Evolutionary conservation across 164 flowering plant genomes (phyloP).

Genomic region (Paratinospora sagittata): DNA sequence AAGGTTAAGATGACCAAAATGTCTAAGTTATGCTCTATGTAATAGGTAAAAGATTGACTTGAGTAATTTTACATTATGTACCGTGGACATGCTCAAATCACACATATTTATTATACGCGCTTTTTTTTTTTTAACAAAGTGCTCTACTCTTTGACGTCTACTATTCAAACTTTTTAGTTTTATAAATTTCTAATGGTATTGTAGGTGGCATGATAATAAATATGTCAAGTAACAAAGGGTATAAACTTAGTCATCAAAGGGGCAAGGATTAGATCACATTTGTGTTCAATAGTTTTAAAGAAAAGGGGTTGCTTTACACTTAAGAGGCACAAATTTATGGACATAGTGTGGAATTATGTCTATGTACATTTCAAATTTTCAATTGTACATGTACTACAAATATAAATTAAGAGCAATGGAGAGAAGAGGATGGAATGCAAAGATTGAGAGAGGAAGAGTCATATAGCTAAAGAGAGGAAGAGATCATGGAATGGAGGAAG

Average conservation of each 20-base stretch:
- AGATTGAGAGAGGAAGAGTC: background rate
- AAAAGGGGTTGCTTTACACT: background rate
- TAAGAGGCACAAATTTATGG: conserved; percentile 1
- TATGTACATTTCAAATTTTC: background rate
- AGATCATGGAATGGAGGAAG: conserved; percentile 64
- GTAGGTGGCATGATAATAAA: background rate
- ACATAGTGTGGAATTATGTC: conserved; percentile 1
- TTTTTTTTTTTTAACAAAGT: too few species aligned
- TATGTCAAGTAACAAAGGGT: background rate
- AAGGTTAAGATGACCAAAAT: too few species aligned
- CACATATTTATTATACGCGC: too few species aligned
- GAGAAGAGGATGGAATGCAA: background rate
- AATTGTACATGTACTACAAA: background rate
- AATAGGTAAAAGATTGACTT: too few species aligned
- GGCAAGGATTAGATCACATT: background rate
- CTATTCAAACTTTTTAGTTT: too few species aligned
- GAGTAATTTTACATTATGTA: too few species aligned
- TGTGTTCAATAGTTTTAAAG: background rate
- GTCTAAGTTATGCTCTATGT: too few species aligned
- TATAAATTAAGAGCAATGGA: background rate
- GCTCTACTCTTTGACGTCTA: too few species aligned
- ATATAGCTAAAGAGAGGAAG: conserved; percentile 2
- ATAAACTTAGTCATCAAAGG: background rate
- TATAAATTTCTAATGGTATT: too few species aligned
- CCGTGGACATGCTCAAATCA: too few species aligned